Base-by-base conservation (phyloP, 2,329 filamentous ascomycete genomes). In the Leptosphaerulina australis region DNA sequence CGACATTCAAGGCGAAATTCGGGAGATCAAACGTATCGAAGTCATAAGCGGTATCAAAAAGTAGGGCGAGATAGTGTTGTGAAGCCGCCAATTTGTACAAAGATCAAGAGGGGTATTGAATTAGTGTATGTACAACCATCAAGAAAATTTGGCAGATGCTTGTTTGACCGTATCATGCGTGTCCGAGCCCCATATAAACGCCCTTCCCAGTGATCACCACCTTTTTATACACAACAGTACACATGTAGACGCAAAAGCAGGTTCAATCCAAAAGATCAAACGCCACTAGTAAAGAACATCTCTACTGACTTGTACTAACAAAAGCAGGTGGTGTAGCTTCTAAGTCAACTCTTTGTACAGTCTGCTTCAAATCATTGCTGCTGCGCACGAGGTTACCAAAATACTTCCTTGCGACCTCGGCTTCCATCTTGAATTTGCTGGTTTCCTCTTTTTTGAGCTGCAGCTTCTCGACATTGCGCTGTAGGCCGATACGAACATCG, bases 351-450 rank as follows among this genome's bases (percentile, higher is more conserved):
- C 76, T 64, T 58, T 77, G 71, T n/a, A 83, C 80, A 26, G 75
- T 74, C 37, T 73, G 71, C 40, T 71, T 72, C 44, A 82, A 73
- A 46, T 81, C 78, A 18, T 72, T 73, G 52, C 76, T 79, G 60
- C 86, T 81, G 53, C 88, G 82, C 43, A 94, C 85, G 14, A 99
- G 81, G 66, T 95, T 94, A 43, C 84, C 79, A 72, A 99, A 99
- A 77, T 96, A 97, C 74, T 93, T 95, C 59, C 84, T 79, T 5
- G 94, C 94, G 24, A 90, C 86, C 68, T 95, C 88, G 67, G 90
- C 94, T 75, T 97, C 93, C 25, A 79, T 80, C 72, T 87, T 87
- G 53, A 90, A 82, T 77, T 94, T 95, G 68, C 83, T 80, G 7
- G 91, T 94, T 69, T 96, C 89, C 60, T 94, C 88, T 61, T 88